Conservation (phyloP, 2,329 filamentous ascomycete genomes). For the Fusarium miscanthi region DNA sequence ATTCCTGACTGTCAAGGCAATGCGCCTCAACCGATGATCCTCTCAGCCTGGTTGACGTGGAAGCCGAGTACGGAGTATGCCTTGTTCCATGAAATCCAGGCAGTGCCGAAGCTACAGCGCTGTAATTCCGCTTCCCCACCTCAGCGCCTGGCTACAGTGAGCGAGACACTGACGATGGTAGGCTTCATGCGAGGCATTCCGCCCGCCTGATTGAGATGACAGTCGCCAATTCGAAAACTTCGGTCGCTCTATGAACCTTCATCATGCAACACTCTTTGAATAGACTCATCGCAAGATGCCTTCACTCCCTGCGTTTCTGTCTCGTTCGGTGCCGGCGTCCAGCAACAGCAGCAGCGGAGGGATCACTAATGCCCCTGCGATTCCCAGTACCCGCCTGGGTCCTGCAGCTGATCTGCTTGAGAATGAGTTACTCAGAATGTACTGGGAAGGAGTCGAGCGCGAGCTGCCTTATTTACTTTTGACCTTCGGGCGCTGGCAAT, state of each 20-base stretch:
- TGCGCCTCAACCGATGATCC: background rate
- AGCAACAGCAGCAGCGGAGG: background rate
- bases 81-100: background rate
- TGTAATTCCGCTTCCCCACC: constrained; percentile 10
- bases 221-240: background rate
- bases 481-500: constrained; percentile 51
- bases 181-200: background rate
- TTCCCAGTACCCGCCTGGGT: constrained; percentile 9
- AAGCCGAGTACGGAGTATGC: constrained; percentile 1
- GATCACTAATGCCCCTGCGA: constrained; percentile 6
- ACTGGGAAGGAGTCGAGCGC: constrained; percentile 51
- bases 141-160: constrained; percentile 7
- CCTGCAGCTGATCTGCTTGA: constrained; percentile 6
- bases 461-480: constrained; percentile 52
- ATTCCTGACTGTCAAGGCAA: background rate
- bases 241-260: background rate
- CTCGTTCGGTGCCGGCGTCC: background rate
- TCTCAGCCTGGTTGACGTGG: too few relatives aligned
- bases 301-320: background rate
- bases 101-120: background rate
- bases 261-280: background rate
- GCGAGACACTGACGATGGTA: background rate
- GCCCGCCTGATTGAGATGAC: background rate
- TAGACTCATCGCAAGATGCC: background rate
- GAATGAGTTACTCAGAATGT: constrained; percentile 40